Evolutionary conservation across 805 yeast species (phyloP).

Genomic region (Lipomyces lipofer): DNA sequence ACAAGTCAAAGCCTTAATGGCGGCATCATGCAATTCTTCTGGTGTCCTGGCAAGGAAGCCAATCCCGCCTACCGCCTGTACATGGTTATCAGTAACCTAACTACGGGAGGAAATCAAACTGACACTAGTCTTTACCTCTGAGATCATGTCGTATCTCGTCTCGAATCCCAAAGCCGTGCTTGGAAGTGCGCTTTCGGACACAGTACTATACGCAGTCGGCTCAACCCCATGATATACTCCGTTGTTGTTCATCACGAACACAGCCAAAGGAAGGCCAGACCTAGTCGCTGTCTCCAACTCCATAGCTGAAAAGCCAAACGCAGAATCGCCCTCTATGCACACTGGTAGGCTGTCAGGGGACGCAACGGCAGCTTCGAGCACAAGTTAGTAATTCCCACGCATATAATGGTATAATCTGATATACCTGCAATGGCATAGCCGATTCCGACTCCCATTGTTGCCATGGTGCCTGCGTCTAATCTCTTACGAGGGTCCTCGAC

Average conservation of each 20-base stretch:
- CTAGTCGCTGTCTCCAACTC: conserved; percentile 72
- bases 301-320: conserved; percentile 72
- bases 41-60: conserved; percentile 52
- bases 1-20: conserved; percentile 42
- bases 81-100: neutral
- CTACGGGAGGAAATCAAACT: neutral
- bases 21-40: conserved; percentile 43
- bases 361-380: conserved; percentile 23
- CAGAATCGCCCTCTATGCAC: conserved; percentile 74
- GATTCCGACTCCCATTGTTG: conserved; percentile 75
- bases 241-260: conserved; percentile 69
- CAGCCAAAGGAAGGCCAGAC: conserved; percentile 52
- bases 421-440: conserved; percentile 63
- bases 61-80: conserved; percentile 52
- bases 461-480: conserved; percentile 73
- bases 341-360: conserved; percentile 45
- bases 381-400: neutral
- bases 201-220: conserved; percentile 36
- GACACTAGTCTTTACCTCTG: conserved; percentile 41
- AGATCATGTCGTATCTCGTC: conserved; percentile 59
- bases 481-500: conserved; percentile 53
- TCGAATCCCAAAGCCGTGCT: conserved; percentile 60
- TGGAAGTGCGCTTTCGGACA: conserved; percentile 43
- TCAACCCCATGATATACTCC: conserved; percentile 70
- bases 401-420: neutral